phyloP scores from a whole-genome alignment of 176 grass and related monocot species.

The Leersia perrieri region DNA sequence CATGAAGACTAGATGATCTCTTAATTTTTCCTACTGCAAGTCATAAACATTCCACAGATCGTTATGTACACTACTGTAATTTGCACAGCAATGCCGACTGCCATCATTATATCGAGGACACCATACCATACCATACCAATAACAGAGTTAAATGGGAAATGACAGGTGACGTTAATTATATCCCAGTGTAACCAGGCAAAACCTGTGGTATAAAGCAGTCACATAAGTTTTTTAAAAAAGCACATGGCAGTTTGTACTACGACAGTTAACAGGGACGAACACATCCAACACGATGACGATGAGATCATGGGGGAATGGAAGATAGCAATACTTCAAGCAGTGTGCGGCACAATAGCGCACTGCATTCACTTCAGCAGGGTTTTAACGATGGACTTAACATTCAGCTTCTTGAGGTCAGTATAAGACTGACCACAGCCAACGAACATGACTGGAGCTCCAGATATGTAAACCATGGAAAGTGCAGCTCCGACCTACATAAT shows the following conservation, averaged over 20 bases:
- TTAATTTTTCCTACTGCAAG: not conserved
- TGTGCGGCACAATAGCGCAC: not conserved
- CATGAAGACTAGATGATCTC: too few relatives aligned
- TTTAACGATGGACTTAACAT: conserved; percentile 86
- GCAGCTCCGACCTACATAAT: conserved; percentile 72
- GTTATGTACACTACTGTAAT: not conserved
- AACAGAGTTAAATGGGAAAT: not conserved
- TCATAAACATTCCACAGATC: not conserved
- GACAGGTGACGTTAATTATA: not conserved
- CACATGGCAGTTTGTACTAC: not conserved
- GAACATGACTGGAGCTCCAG: conserved; percentile 87
- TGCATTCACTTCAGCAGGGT: conserved; percentile 74
- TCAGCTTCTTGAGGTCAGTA: conserved; percentile 93
- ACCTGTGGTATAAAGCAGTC: not conserved
- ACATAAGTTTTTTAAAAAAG: not conserved
- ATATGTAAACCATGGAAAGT: conserved; percentile 88
- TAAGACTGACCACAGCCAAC: conserved; percentile 87
- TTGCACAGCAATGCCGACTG: too few relatives aligned
- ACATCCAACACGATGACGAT: conserved; percentile 36
- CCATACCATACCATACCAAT: not conserved
- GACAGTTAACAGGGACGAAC: not conserved
- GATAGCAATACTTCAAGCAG: conserved; percentile 10
- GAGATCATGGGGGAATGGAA: conserved; percentile 47
- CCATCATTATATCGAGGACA: too few relatives aligned
- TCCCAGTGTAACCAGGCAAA: not conserved